Evolutionary conservation across 2,329 filamentous ascomycete genomes (phyloP).

Genomic region (Botrytis paeoniae): DNA sequence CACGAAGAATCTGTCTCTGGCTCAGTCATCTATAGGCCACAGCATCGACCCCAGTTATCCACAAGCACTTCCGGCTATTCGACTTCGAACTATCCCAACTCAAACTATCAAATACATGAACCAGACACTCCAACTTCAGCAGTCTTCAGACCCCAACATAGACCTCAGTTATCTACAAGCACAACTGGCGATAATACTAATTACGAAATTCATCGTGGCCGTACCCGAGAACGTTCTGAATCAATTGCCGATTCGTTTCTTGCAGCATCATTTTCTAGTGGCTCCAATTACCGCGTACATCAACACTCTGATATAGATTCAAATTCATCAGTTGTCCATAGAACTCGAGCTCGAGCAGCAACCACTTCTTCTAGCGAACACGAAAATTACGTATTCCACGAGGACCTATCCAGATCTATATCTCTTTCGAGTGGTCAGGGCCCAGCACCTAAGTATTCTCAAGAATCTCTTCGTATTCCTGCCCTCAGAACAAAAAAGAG

Average conservation of each 20-base stretch:
- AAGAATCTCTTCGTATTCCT: slow-evolving; percentile 58
- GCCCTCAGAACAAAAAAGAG: slow-evolving; percentile 51
- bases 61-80: slow-evolving; percentile 18
- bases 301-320: slow-evolving; percentile 45
- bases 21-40: slow-evolving; percentile 18
- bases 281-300: slow-evolving; percentile 50
- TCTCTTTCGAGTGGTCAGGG: slow-evolving; percentile 38
- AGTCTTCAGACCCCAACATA: slow-evolving; percentile 11
- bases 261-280: slow-evolving; percentile 24
- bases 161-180: slow-evolving; percentile 16
- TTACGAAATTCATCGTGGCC: slow-evolving; percentile 11
- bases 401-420: slow-evolving; percentile 42
- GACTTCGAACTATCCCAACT: slow-evolving; percentile 6
- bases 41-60: slow-evolving; percentile 3
- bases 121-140: slow-evolving; percentile 16
- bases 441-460: slow-evolving; percentile 48
- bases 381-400: slow-evolving; percentile 54
- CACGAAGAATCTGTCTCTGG: slow-evolving; percentile 5
- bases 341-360: slow-evolving; percentile 31
- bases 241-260: slow-evolving; percentile 21
- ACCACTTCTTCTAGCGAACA: slow-evolving; percentile 28
- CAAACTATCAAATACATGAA: slow-evolving; percentile 19
- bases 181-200: slow-evolving; percentile 18
- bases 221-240: slow-evolving; percentile 5
- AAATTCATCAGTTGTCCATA: slow-evolving; percentile 39